phyloP scores from a whole-genome alignment of 139 green algal species.

The Closterium sp. region DNA sequence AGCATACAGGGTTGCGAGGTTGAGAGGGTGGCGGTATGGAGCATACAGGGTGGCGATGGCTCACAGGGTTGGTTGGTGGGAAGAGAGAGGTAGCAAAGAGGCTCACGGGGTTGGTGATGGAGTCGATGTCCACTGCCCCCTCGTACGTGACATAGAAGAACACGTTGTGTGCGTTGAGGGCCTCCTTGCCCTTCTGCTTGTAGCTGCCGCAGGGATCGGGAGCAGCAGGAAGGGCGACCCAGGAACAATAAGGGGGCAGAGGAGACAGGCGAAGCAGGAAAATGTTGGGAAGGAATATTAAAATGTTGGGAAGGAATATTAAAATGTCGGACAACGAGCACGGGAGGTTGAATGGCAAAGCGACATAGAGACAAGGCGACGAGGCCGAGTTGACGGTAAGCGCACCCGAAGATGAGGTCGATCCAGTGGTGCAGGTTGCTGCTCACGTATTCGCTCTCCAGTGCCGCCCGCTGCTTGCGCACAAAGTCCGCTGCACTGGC shows the following conservation, averaged over 20 bases:
- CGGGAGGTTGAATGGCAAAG: too few species aligned
- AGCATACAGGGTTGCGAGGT: too few species aligned
- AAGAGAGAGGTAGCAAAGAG: neutral
- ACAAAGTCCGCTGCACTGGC: conserved; percentile 40
- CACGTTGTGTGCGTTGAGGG: conserved; percentile 78
- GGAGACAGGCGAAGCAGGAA: neutral
- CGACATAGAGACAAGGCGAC: too few species aligned
- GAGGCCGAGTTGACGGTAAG: too few species aligned
- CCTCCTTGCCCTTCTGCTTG: conserved; percentile 57
- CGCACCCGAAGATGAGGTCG: conserved; percentile 59
- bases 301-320: too few species aligned
- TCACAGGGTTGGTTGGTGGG: neutral
- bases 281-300: too few species aligned
- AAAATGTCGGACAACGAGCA: too few species aligned
- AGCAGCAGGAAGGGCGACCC: neutral
- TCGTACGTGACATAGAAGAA: conserved; percentile 93
- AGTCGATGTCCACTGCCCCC: conserved; percentile 56
- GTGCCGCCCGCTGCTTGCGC: conserved; percentile 32
- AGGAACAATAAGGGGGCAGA: neutral
- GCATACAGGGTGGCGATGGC: too few species aligned
- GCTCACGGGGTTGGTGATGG: conserved; percentile 36
- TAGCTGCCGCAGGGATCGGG: neutral
- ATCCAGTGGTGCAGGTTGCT: conserved; percentile 64
- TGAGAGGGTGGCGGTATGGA: too few species aligned
- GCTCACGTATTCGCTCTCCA: conserved; percentile 67